Evolutionary conservation across 768 basidiomycete species (phyloP).

Genomic region (Tremella mesenterica): DNA sequence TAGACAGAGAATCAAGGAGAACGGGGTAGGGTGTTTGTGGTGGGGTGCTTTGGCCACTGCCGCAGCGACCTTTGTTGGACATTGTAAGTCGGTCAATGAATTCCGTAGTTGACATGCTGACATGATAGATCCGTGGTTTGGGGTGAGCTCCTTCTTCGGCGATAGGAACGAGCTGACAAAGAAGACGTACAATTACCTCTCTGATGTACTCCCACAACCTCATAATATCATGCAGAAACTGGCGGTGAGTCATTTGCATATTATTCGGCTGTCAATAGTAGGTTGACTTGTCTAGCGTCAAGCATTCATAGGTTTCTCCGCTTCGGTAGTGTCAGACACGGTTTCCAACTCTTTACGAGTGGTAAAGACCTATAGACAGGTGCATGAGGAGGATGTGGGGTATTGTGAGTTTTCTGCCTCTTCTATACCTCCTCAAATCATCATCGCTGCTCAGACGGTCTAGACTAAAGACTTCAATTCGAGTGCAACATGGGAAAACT

Average conservation of each 20-base stretch:
- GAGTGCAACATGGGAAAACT: not conserved
- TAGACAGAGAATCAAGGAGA: constrained; percentile 57
- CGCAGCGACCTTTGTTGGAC: constrained; percentile 84
- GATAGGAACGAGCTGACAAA: not conserved
- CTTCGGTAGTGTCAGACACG: constrained; percentile 76
- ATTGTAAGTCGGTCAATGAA: constrained; percentile 48
- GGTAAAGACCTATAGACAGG: constrained; percentile 91
- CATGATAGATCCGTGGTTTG: constrained; percentile 42
- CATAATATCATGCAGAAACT: constrained; percentile 55
- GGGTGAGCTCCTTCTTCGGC: constrained; percentile 16
- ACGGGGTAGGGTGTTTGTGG: constrained; percentile 73
- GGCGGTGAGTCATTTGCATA: constrained; percentile 30
- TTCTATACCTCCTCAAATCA: not conserved
- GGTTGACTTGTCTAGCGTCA: constrained; percentile 50
- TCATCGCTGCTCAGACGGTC: too few species aligned
- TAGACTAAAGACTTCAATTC: too few species aligned
- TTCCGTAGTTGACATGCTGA: constrained; percentile 4
- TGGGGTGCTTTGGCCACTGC: constrained; percentile 87
- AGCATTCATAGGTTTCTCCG: constrained; percentile 83
- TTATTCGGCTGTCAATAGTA: not conserved
- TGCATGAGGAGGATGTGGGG: constrained; percentile 68
- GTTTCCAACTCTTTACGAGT: constrained; percentile 82
- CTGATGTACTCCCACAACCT: constrained; percentile 55
- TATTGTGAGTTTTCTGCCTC: constrained; percentile 51
- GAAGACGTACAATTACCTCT: constrained; percentile 66